These are phyloP conservation scores for Pharnaceum exiguum DNA, from an alignment of 148 eudicot genomes.

Conservation along the genomic window DNA sequence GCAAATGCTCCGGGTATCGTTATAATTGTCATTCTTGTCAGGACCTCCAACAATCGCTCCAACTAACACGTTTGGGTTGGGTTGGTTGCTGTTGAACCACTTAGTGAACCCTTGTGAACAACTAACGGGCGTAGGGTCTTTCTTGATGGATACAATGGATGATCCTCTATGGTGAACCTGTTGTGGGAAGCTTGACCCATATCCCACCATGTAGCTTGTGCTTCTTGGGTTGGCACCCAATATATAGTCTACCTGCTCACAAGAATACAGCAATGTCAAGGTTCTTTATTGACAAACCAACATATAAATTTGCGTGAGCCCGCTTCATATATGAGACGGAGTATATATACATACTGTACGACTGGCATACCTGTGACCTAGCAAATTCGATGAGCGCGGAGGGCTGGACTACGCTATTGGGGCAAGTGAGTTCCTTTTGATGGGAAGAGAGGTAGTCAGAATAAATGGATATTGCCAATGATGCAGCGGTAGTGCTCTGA, in stretches of 20 bases:
- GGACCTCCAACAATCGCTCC: constrained; percentile 65
- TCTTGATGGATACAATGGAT: constrained; percentile 38
- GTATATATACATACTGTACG: background rate
- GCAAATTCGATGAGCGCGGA: constrained; percentile 29
- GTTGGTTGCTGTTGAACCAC: constrained; percentile 25
- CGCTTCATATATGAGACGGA: background rate
- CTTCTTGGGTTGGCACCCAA: constrained; percentile 38
- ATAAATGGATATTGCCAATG: constrained; percentile 29
- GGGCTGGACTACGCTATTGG: constrained; percentile 17
- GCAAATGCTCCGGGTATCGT: constrained; percentile 29
- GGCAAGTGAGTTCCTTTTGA: constrained; percentile 18
- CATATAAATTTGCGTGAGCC: background rate
- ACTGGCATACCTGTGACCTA: constrained; percentile 36
- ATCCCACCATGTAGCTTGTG: constrained; percentile 55
- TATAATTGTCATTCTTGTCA: constrained; percentile 31
- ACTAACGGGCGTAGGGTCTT: constrained; percentile 18
- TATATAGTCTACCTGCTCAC: constrained; percentile 40
- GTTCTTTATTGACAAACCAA: background rate
- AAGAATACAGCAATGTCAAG: background rate
- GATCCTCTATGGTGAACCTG: constrained; percentile 56
- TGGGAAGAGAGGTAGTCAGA: constrained; percentile 24
- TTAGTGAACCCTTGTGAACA: constrained; percentile 33
- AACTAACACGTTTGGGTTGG: constrained; percentile 42
- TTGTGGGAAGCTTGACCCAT: constrained; percentile 35
- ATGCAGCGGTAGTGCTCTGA: constrained; percentile 37